Evolutionary conservation across 2,329 filamentous ascomycete genomes (phyloP).

Genomic region (Alternaria gansuensis): DNA sequence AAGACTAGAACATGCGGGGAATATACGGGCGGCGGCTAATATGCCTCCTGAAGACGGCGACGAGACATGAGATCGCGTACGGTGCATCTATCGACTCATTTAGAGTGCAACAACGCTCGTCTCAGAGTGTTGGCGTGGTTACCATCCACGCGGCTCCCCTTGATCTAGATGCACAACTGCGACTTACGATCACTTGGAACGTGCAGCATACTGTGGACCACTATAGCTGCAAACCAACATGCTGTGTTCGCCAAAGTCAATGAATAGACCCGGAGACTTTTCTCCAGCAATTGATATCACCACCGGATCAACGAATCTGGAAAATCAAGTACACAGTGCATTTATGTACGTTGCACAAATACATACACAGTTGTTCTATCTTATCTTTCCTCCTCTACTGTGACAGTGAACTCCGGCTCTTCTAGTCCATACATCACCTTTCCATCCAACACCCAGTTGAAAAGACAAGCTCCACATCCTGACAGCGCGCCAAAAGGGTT

Average conservation of each 20-base stretch:
- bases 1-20: background rate
- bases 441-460: constrained; percentile 57
- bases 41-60: background rate
- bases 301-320: background rate
- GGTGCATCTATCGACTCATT: background rate
- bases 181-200: background rate
- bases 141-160: background rate
- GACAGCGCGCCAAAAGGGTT: constrained; percentile 59
- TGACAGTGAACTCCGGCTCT: constrained; percentile 17
- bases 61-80: background rate
- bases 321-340: background rate
- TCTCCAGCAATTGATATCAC: too few relatives aligned
- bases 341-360: background rate
- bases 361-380: background rate
- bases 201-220: background rate
- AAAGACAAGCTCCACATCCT: constrained; percentile 58
- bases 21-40: background rate
- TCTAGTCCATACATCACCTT: constrained; percentile 51
- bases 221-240: background rate
- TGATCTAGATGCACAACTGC: background rate
- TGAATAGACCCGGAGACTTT: too few relatives aligned
- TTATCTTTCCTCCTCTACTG: constrained; percentile 10
- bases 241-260: too few relatives aligned
- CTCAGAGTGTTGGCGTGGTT: background rate
- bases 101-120: background rate